Evolutionary conservation across 192 early-diverging fungal genomes (phyloP), one percentile per base, ranked within the genome.

Genomic region (Podila epicladia): DNA sequence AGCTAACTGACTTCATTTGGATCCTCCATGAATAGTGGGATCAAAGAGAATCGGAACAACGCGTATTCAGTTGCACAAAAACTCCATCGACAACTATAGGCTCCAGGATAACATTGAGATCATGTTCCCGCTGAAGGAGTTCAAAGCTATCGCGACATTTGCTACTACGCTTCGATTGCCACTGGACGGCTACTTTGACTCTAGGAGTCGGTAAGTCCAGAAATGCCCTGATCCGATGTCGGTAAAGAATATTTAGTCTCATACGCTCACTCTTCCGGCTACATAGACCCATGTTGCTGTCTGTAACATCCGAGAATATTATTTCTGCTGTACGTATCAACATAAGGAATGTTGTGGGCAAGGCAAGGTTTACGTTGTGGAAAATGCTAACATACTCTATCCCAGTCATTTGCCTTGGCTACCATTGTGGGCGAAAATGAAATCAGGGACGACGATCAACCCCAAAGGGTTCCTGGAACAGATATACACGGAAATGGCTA

Each of bases 91-190:
- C 6, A 9, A 8, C 13, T 78, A 72, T 50, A 50, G 5, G 2
- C 38, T 71, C 13, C 69, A 63, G 31, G 69, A 78, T 28, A 64
- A 66, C 7, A 62, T 66, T 2, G 69, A 78, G 20, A 58, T 78
- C 20, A 45, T 59, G 2, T 67, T 71, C 45, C 41, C 75, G 4
- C 37, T 78, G 28, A 78, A 78, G 31, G 75, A 78, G 32, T 78
- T 78, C 69, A 78, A 78, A 58, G 67, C 75, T 0, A 77, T 77
- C 45, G 50, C 71, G 24, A 45, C 69, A 6, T 77, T 77, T 55
- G 68, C 69, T 1, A 55, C 70, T 32, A 50, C 69, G 1, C 64
- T 78, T 62, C 75, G 75, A 0, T n/a, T 78, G 29, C 59, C 69
- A 3, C 29, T 78, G 53, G 69, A 71, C 35, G 68, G 64, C 0